Conservation (phyloP, 2,329 filamentous ascomycete genomes). For the Diplocarpon rosae region DNA sequence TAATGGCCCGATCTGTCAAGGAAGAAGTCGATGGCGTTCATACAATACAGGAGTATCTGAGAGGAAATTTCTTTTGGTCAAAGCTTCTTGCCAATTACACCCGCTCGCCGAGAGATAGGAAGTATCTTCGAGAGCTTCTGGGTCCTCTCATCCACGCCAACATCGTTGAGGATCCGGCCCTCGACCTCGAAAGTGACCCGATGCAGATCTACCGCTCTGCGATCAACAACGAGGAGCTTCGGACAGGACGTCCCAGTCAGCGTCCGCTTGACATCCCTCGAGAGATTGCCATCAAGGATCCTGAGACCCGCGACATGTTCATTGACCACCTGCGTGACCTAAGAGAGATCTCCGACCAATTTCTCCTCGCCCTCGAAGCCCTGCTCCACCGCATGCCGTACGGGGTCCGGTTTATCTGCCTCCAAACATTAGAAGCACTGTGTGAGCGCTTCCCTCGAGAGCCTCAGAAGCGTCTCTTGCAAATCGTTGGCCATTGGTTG, state of each 20-base stretch:
- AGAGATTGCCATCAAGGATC: constrained; percentile 91
- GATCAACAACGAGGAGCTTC: constrained; percentile 94
- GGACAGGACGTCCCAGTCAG: constrained; percentile 74
- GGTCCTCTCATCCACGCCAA: constrained; percentile 81
- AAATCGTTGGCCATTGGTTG: constrained; percentile 80
- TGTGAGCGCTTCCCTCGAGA: constrained; percentile 70
- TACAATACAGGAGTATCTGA: constrained; percentile 71
- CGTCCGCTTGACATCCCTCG: constrained; percentile 76
- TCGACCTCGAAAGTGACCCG: constrained; percentile 93
- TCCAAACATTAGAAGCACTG: constrained; percentile 74
- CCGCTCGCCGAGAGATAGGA: constrained; percentile 81
- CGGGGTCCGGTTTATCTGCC: constrained; percentile 76
- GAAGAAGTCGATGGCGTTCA: constrained; percentile 72
- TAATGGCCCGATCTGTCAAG: constrained; percentile 69
- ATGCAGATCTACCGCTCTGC: constrained; percentile 93
- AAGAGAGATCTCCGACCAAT: constrained; percentile 87
- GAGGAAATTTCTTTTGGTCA: constrained; percentile 88
- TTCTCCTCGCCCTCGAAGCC: constrained; percentile 73
- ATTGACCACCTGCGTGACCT: constrained; percentile 91
- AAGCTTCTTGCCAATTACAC: constrained; percentile 81
- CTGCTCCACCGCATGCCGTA: constrained; percentile 83
- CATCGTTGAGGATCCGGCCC: constrained; percentile 79
- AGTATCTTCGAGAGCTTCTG: constrained; percentile 79
- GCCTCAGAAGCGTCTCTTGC: constrained; percentile 63
- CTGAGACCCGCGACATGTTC: constrained; percentile 83